Evolutionary conservation across 2,329 filamentous ascomycete genomes (phyloP), one percentile per base, ranked within the genome.

Genomic region (Acrodontium crateriforme): DNA sequence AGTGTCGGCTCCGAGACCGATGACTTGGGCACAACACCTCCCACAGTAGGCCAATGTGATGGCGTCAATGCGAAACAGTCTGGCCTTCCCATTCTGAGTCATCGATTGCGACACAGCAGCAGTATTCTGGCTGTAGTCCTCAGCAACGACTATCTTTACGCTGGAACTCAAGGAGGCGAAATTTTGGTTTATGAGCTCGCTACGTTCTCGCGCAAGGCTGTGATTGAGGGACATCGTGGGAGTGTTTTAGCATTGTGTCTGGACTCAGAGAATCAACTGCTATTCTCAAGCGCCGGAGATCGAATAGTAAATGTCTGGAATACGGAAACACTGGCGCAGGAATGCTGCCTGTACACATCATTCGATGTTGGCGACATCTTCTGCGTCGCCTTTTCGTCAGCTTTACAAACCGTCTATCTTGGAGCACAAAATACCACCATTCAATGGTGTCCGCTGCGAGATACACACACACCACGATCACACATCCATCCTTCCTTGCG

Each of bases 331-430:
- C 74, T 93, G 52, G 69, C 68, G 31, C 74, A 79, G 16, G 65
- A 89, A 1, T 89, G 85, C 59, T 83, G 89, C 38, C 80, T 95
- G 36, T 92, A 92, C 61, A 91, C 84, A 37, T 78, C 77, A 26
- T 87, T 92, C 55, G 89, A 95, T 44, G 80, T 93, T 21, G 89
- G 89, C 34, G 89, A 98, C 58, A 74, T 98, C 34, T 95, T 95
- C 53, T 92, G 83, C 42, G 76, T 93, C n/a, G 78, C 78, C 2
- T 94, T 92, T 54, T 93, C 84, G 3, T 60, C 73, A 5, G 68
- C 74, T 40, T 65, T 82, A 44, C 71, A 87, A 41, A 92, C 79
- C 0, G 68, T 93, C 3, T 95, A 93, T 52, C 70, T 93, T 23
- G 89, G 89, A 32, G 82, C 84, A 1, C 89, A 95, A 50, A 94